Evolutionary conservation across 163 green algal genomes (phyloP).

Genomic region (Smithsoniella earleae): DNA sequence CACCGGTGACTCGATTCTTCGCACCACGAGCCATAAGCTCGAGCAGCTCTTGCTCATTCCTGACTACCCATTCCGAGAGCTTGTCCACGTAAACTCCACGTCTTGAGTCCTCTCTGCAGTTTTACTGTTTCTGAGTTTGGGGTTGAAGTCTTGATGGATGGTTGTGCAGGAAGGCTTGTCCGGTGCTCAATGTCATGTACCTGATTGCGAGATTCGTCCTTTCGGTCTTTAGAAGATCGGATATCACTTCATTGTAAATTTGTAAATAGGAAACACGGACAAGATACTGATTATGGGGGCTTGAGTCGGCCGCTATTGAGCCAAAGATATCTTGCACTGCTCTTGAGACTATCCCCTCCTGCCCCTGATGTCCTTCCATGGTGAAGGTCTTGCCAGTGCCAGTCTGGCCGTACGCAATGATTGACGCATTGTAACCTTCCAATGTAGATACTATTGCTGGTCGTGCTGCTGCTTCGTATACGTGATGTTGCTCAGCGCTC

Average conservation of each 20-base stretch:
- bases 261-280: constrained; percentile 88
- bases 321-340: constrained; percentile 91
- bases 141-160: too few species aligned
- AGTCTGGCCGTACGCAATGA: constrained; percentile 94
- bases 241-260: constrained; percentile 95
- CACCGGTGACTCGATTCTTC: constrained; percentile 66
- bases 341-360: constrained; percentile 81
- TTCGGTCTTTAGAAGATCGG: constrained; percentile 88
- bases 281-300: constrained; percentile 77
- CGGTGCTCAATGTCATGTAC: too few species aligned
- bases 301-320: constrained; percentile 73
- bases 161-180: too few species aligned
- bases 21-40: constrained; percentile 78
- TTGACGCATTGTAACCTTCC: constrained; percentile 90
- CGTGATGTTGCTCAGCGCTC: constrained; percentile 57
- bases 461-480: constrained; percentile 72
- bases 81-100: constrained; percentile 88
- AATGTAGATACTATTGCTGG: constrained; percentile 71
- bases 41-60: constrained; percentile 71
- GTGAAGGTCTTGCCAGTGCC: constrained; percentile 92
- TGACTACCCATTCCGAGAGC: constrained; percentile 89
- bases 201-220: constrained; percentile 74
- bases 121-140: too few species aligned
- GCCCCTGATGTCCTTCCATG: constrained; percentile 65
- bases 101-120: constrained; percentile 65